Conservation (phyloP, 2,329 filamentous ascomycete genomes). For the Colletotrichum godetiae region DNA sequence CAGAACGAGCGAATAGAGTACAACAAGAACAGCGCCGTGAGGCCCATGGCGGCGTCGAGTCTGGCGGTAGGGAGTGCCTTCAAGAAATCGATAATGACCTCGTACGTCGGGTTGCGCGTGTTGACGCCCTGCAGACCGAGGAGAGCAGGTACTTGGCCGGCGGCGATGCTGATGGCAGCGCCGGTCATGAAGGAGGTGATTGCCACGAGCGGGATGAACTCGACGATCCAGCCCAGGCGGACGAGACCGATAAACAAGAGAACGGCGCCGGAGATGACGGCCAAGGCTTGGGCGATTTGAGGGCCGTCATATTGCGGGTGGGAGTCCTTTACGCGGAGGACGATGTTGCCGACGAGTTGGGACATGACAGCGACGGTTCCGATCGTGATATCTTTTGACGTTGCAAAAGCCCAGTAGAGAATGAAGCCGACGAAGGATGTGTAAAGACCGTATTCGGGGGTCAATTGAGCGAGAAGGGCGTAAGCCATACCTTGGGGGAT, state of each 20-base stretch:
- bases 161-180: constrained; percentile 62
- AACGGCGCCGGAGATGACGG: constrained; percentile 56
- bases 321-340: constrained; percentile 49
- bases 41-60: constrained; percentile 78
- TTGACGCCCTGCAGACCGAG: constrained; percentile 58
- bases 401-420: constrained; percentile 86
- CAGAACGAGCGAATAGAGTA: constrained; percentile 73
- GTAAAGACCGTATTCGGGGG: constrained; percentile 79
- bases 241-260: constrained; percentile 58
- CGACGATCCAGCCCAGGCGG: constrained; percentile 61
- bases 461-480: constrained; percentile 75
- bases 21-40: constrained; percentile 74
- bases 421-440: constrained; percentile 85
- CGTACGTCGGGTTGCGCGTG: constrained; percentile 57
- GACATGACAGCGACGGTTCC: constrained; percentile 64
- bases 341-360: constrained; percentile 60
- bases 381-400: constrained; percentile 87
- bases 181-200: constrained; percentile 64
- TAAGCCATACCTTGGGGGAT: constrained; percentile 87
- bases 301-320: constrained; percentile 50
- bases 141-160: constrained; percentile 56
- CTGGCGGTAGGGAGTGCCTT: constrained; percentile 54
- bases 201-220: constrained; percentile 62
- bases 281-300: constrained; percentile 56
- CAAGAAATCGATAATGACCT: constrained; percentile 56